These are phyloP conservation scores for Pholiota molesta DNA, from an alignment of 768 basidiomycete genomes.

Conservation along the genomic window DNA sequence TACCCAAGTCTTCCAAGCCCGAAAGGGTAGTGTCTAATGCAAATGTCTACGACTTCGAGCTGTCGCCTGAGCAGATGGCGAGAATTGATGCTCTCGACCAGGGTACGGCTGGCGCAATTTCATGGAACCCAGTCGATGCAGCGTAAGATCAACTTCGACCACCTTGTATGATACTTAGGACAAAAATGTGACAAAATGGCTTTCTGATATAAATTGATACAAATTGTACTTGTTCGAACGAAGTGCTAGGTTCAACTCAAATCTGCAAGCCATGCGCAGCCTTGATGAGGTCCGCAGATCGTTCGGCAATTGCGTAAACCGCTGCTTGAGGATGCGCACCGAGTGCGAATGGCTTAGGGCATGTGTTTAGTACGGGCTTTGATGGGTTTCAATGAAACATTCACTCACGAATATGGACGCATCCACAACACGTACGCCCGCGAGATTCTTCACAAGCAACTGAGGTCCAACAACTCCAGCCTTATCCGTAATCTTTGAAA, in stretches of 20 bases:
- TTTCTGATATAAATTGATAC: no score
- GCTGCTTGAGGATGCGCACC: conserved; percentile 20
- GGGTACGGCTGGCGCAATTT: conserved; percentile 69
- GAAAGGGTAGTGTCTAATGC: conserved; percentile 72
- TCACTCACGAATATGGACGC: conserved; percentile 32
- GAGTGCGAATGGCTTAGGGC: conserved; percentile 16
- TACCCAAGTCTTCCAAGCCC: conserved; percentile 78
- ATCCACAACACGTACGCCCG: conserved; percentile 38
- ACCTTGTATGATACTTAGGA: not conserved
- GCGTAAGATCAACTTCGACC: conserved; percentile 24
- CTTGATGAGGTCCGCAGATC: conserved; percentile 19
- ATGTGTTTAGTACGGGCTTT: not conserved
- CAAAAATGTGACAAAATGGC: no score
- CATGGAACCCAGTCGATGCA: conserved; percentile 81
- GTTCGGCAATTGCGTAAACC: conserved; percentile 19
- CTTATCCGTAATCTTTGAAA: conserved; percentile 24
- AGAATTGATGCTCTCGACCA: conserved; percentile 69
- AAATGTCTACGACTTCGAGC: conserved; percentile 73
- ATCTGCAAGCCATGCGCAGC: conserved; percentile 6
- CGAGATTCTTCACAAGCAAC: conserved; percentile 30
- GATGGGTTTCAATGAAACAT: not conserved
- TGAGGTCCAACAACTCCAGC: conserved; percentile 36
- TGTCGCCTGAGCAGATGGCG: conserved; percentile 63
- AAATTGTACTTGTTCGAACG: no score
- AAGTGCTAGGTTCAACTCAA: no score